Base-by-base conservation (phyloP, 129 eudicot genomes). In the Chrysanthemum seticuspe region DNA sequence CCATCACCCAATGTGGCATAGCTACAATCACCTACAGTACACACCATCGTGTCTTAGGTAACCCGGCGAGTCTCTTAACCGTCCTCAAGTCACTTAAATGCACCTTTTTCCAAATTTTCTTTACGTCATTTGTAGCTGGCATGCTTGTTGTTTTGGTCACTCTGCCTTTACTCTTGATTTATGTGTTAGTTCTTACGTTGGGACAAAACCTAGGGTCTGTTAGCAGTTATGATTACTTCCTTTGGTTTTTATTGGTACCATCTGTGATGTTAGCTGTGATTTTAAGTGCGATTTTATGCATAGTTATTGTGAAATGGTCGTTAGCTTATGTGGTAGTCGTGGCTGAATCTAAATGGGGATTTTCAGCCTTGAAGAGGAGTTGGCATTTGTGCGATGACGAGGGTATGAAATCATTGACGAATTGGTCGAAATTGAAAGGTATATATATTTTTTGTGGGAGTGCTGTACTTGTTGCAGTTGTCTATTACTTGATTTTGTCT, bases 271-370 rank as follows among this genome's bases (percentile, higher is more conserved):
- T 63, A 40, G 47, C 16, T n/a, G 29, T 69, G 3, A 21, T 31
- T 2, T 40, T 72, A 11, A 19, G 21, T 13, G 65, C 2, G 55
- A 13, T 27, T 10, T 14, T 58, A 21, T 12, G 74, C 18, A 31
- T 73, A 63, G 7, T 58, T 44, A 0, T 72, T 6, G 82, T 82
- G 53, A 84, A 76, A 48, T 89, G 92, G 88, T n/a, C 61, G 6
- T 55, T 89, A 50, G 85, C 76, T 10, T 44, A 1, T 51, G 85
- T 74, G 69, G 27, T 89, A 7, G 85, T 76, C 10, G 87, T 87
- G 25, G 85, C 68, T 0, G 93, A 89, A 40, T 80, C 85, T 0
- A 78, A 78, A 73, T 84, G 88, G 92, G 92, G 96, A 13, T 52
- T 75, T 40, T 58, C 68, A 34, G 71, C 91, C 4, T 48, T 89